phyloP scores from a whole-genome alignment of 2,329 filamentous ascomycete genomes.

The Lanzia echinophila region DNA sequence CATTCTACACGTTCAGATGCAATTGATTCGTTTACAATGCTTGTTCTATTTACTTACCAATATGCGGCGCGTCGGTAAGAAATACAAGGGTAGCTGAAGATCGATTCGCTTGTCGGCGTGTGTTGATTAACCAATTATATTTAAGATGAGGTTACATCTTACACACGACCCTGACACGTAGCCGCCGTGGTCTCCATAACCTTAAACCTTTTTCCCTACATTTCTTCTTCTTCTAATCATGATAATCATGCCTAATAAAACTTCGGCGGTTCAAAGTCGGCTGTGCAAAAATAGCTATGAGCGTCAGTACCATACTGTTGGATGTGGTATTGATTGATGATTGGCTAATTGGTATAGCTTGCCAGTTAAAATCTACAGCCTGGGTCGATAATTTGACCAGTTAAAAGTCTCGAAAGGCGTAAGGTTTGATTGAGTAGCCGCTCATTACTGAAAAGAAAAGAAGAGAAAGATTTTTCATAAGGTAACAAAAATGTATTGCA shows the following conservation, averaged over 20 bases:
- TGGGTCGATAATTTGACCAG: constrained; percentile 1
- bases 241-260: neutral
- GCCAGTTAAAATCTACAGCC: neutral
- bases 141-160: constrained; percentile 9
- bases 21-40: constrained; percentile 6
- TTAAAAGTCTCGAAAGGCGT: neutral
- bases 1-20: neutral
- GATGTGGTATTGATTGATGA: constrained; percentile 14
- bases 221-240: neutral
- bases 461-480: too few species aligned
- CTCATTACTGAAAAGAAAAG: too few species aligned
- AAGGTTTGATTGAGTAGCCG: constrained; percentile 20
- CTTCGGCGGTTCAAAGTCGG: constrained; percentile 22
- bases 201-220: too few species aligned
- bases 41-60: constrained; percentile 10
- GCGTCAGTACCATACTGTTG: constrained; percentile 13
- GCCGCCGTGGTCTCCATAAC: constrained; percentile 13
- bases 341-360: neutral
- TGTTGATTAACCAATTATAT: constrained; percentile 19
- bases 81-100: constrained; percentile 2
- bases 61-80: constrained; percentile 23
- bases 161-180: constrained; percentile 28
- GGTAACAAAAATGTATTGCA: neutral
- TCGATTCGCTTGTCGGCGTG: constrained; percentile 19
- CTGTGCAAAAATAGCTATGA: constrained; percentile 18